phyloP scores from a whole-genome alignment of 805 yeast genomes.

The Ogataea nitratoaversa region DNA sequence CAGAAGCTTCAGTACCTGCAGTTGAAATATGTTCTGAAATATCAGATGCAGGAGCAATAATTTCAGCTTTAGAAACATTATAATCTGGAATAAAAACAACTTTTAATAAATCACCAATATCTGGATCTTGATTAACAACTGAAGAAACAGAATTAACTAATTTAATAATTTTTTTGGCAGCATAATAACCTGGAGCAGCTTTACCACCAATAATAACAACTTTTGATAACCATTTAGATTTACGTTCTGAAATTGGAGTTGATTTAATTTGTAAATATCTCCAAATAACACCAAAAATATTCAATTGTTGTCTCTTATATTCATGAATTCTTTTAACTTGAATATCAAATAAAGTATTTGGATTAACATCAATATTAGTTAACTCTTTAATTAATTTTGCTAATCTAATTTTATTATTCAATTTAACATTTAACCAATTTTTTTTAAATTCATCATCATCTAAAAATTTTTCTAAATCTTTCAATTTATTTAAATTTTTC shows the following conservation, averaged over 20 bases:
- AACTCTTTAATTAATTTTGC: constrained; percentile 61
- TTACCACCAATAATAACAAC: constrained; percentile 89
- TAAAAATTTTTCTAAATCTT: constrained; percentile 59
- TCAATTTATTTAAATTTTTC: constrained; percentile 62
- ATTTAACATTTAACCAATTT: constrained; percentile 70
- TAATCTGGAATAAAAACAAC: constrained; percentile 89
- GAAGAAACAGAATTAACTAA: constrained; percentile 76
- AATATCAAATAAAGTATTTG: constrained; percentile 75
- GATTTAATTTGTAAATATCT: constrained; percentile 75
- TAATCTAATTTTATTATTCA: constrained; percentile 61
- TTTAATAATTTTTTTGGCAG: constrained; percentile 88
- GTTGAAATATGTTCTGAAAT: constrained; percentile 92
- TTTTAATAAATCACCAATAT: constrained; percentile 70
- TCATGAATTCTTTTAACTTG: constrained; percentile 96
- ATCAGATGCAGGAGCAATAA: constrained; percentile 86
- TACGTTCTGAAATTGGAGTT: constrained; percentile 58
- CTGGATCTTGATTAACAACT: constrained; percentile 74
- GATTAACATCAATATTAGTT: constrained; percentile 62
- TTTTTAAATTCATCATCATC: constrained; percentile 65
- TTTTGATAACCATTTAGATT: constrained; percentile 60
- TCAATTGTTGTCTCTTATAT: constrained; percentile 91
- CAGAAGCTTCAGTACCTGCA: constrained; percentile 96
- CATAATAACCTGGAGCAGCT: constrained; percentile 96
- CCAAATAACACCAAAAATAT: constrained; percentile 83
- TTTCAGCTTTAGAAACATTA: constrained; percentile 91